Percentiles rank a stretch among this genome's conserved stretches.
phyloP scores from a whole-genome alignment of 306 rosid genomes.

The Argentina anserina region DNA sequence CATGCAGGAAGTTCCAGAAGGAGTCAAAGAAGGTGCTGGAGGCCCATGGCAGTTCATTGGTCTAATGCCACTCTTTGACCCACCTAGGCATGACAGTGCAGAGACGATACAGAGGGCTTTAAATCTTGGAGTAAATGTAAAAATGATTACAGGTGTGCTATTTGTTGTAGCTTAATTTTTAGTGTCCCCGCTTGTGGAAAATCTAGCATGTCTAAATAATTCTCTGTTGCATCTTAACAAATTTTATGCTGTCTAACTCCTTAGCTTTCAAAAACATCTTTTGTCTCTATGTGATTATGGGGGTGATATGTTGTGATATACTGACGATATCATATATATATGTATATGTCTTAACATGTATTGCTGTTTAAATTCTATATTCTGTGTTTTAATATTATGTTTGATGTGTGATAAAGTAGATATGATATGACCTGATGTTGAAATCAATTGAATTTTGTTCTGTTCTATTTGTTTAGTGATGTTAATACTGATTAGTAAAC shows the following conservation, averaged over 20 bases:
- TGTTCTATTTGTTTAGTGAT: neutral
- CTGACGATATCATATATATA: neutral
- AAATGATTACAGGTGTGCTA: constrained; percentile 86
- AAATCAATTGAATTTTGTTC: neutral
- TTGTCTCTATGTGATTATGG: neutral
- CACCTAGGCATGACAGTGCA: constrained; percentile 99
- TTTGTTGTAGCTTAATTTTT: constrained; percentile 18
- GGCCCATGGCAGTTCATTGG: constrained; percentile 97
- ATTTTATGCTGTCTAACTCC: neutral
- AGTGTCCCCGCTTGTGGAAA: constrained; percentile 7
- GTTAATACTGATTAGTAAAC: neutral
- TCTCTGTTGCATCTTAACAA: neutral
- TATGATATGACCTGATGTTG: neutral
- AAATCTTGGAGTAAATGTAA: constrained; percentile 97
- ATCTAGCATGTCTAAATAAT: neutral
- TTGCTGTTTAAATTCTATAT: neutral
- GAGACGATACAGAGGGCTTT: constrained; percentile 96
- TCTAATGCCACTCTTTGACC: constrained; percentile 93
- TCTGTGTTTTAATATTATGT: neutral
- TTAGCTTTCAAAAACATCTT: neutral
- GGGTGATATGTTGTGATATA: neutral
- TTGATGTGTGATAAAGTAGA: neutral
- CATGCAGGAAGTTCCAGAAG: constrained; percentile 89
- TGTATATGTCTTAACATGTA: neutral
- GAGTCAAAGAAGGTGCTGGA: constrained; percentile 88